Percentiles rank a stretch among this genome's conserved stretches.
These are phyloP conservation scores for Oryza punctata DNA, from an alignment of 176 grass and related monocot genomes.

Conservation along the genomic window DNA sequence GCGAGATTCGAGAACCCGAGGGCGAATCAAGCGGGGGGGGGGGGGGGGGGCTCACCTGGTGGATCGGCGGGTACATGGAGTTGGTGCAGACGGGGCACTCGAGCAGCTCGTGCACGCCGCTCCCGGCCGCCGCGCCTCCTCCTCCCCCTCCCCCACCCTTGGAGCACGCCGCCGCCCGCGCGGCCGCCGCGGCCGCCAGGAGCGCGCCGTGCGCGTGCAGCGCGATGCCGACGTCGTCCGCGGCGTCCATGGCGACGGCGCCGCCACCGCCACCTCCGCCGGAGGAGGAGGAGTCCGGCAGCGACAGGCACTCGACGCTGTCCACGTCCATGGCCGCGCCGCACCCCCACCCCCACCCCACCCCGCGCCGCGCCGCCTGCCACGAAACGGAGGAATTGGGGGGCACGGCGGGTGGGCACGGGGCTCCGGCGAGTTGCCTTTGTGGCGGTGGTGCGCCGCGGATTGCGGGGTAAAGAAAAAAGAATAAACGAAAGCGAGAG, in stretches of 20 bases:
- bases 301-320: slow-evolving; percentile 74
- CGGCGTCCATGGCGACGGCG: neutral
- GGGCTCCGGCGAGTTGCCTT: slow-evolving; percentile 22
- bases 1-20: neutral
- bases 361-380: neutral
- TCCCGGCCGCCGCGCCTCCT: slow-evolving; percentile 20
- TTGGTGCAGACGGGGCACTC: slow-evolving; percentile 98
- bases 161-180: slow-evolving; percentile 26
- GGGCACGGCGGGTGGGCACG: neutral
- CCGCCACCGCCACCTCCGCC: no score
- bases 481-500: neutral
- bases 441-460: slow-evolving; percentile 32
- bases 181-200: slow-evolving; percentile 35
- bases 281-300: slow-evolving; percentile 45
- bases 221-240: slow-evolving; percentile 41
- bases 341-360: neutral
- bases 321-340: slow-evolving; percentile 52
- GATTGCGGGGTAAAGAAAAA: slow-evolving; percentile 26
- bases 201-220: slow-evolving; percentile 33
- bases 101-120: slow-evolving; percentile 86
- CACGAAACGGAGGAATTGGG: neutral
- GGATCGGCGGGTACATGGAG: slow-evolving; percentile 97
- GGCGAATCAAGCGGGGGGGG: no score
- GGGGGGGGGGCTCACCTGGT: slow-evolving; percentile 84
- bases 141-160: slow-evolving; percentile 5